Conservation (phyloP, 768 basidiomycete genomes). For the Exsudoporus frostii region DNA sequence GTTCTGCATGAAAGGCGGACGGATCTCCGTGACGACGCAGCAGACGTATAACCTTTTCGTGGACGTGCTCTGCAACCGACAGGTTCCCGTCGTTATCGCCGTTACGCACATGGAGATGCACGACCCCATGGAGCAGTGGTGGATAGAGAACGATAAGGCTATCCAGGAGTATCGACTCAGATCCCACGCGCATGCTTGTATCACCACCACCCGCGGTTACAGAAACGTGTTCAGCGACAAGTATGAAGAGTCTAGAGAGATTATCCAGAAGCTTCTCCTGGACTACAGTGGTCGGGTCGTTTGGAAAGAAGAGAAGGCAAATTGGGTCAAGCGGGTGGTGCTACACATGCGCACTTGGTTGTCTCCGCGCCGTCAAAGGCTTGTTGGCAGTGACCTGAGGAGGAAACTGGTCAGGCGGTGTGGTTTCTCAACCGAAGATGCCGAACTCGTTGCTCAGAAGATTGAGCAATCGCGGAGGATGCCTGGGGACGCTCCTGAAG, state of each 20-base stretch:
- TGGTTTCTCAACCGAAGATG: constrained; percentile 21
- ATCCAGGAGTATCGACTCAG: constrained; percentile 34
- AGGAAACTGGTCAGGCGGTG: constrained; percentile 23
- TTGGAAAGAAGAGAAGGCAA: constrained; percentile 27
- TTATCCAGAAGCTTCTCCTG: constrained; percentile 20
- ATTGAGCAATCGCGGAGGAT: constrained; percentile 15
- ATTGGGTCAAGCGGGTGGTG: constrained; percentile 24
- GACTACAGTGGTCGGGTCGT: constrained; percentile 9
- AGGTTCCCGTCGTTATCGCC: constrained; percentile 31
- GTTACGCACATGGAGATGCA: constrained; percentile 36
- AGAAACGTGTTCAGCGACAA: constrained; percentile 23
- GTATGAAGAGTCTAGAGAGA: constrained; percentile 32
- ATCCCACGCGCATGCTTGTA: constrained; percentile 38
- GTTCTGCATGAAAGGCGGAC: constrained; percentile 30
- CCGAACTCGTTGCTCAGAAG: constrained; percentile 14
- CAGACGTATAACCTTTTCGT: constrained; percentile 35
- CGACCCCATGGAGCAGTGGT: constrained; percentile 39
- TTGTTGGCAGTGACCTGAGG: constrained; percentile 14
- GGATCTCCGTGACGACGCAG: constrained; percentile 23
- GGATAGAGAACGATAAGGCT: constrained; percentile 33
- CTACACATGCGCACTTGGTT: constrained; percentile 27
- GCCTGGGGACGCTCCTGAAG: constrained; percentile 7
- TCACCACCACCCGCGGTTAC: constrained; percentile 34
- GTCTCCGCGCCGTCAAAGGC: constrained; percentile 10
- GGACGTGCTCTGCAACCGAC: constrained; percentile 36